phyloP scores from a whole-genome alignment of 495 filamentous ascomycete genomes.

The Neohortaea acidophila region DNA sequence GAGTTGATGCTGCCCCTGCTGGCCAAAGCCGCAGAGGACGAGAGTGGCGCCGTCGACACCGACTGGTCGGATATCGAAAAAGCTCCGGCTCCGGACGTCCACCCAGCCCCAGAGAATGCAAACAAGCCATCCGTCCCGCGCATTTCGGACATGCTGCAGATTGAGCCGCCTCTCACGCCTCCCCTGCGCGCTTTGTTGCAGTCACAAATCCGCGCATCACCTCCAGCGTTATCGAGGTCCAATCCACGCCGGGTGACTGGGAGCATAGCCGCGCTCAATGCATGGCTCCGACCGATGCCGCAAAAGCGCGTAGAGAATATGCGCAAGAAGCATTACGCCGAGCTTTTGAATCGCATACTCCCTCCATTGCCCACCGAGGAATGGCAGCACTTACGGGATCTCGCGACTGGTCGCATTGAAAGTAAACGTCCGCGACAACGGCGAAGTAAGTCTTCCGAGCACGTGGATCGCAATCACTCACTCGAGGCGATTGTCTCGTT shows the following conservation, averaged over 20 bases:
- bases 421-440: conserved; percentile 18
- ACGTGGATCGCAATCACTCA: not conserved
- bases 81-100: not conserved
- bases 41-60: not conserved
- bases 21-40: not conserved
- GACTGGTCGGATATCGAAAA: not conserved
- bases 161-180: conserved; percentile 9
- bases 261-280: conserved; percentile 42
- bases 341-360: conserved; percentile 39
- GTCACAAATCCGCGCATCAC: conserved; percentile 5
- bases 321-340: conserved; percentile 42
- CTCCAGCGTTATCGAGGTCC: conserved; percentile 4
- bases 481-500: conserved; percentile 9
- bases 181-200: conserved; percentile 11
- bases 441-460: not conserved
- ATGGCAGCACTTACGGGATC: conserved; percentile 42
- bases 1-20: conserved; percentile 39
- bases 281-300: conserved; percentile 46
- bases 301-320: conserved; percentile 41
- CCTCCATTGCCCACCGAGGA: conserved; percentile 58
- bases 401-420: conserved; percentile 38
- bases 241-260: conserved; percentile 29
- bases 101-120: too few species aligned
- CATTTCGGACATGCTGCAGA: too few species aligned
- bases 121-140: too few species aligned